Evolutionary conservation across 2,329 filamentous ascomycete species (phyloP).

Genomic region (Scopulariopsis brevicaulis): DNA sequence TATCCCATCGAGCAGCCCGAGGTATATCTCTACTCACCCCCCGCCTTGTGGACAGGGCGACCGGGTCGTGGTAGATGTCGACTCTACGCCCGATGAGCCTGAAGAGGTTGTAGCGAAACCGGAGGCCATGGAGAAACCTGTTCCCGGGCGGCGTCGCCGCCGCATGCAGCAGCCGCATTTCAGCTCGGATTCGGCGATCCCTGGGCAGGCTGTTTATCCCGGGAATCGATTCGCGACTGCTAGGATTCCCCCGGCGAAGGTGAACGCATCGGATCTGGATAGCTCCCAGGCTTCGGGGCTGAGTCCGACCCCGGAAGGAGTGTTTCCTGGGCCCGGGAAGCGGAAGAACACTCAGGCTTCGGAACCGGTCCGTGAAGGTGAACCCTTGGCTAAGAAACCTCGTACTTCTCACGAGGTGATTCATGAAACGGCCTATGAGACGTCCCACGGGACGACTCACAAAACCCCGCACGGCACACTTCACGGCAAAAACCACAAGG

Average conservation of each 20-base stretch:
- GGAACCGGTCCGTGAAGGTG: not conserved
- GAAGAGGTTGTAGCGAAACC: not conserved
- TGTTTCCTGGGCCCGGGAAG: not conserved
- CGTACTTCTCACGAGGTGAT: not conserved
- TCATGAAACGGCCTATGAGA: no score
- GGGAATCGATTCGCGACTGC: not conserved
- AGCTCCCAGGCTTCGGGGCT: not conserved
- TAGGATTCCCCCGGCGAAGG: not conserved
- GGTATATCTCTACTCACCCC: constrained; percentile 1
- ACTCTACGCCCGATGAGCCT: not conserved
- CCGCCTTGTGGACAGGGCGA: constrained; percentile 13
- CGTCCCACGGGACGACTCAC: no score
- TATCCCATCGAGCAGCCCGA: constrained; percentile 6
- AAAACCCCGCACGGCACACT: no score
- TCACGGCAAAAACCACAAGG: no score
- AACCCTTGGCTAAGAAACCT: not conserved
- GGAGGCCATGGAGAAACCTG: not conserved
- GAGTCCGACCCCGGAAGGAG: not conserved
- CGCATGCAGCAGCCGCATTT: not conserved
- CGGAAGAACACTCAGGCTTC: not conserved
- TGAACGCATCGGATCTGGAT: not conserved
- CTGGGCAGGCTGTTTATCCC: not conserved
- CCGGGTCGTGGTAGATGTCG: not conserved
- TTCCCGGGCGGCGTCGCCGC: not conserved
- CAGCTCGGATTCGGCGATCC: not conserved